Evolutionary conservation across 768 basidiomycete species (phyloP), one percentile per base, ranked within the genome.

Genomic region (Mycena rebaudengoi): DNA sequence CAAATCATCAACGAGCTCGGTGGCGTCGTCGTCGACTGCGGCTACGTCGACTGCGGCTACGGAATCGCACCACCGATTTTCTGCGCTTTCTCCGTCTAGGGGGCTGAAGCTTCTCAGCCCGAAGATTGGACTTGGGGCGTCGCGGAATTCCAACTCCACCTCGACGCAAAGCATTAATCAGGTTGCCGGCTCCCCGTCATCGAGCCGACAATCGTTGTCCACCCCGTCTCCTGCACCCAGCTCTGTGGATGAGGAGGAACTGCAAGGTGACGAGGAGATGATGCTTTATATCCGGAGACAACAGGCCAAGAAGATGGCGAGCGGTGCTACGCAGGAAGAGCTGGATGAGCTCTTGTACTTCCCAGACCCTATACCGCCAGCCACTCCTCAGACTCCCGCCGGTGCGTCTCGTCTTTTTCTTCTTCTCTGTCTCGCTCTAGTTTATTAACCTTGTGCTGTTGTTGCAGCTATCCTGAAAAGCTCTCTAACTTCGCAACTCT

Each of bases 181-280:
- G 69, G 76, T 82, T 37, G 80, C 84, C 72, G 76, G 78, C 25
- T 85, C 91, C 2, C 91, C 90, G 14, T 88, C 91, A 1, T 87
- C 88, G 4, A 90, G 89, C 70, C 85, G 90, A 33, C 88, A 91
- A 62, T 91, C 91, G 21, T 76, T 91, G 23, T 94, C 91, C 5
- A 94, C 92, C 2, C 93, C 94, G 4, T 97, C 96, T 2, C 95
- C 96, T 0, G 87, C 86, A 7, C 90, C 90, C 26, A 89, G 87
- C 68, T 81, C 86, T 3, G 81, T 92, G 3, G 94, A 94, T 61
- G 96, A 96, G 62, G 95, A 96, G 65, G 94, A 96, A 74, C 51
- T 91, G 7, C 78, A 92, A 18, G 98, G 94, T 16, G 98, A 99
- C 72, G 96, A 98, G 64, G 98, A 99, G 79, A 99, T 99, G 98